A percentile compares a stretch with the other conserved stretches of the same genome.
phyloP scores from a whole-genome alignment of 2,329 filamentous ascomycete genomes.

The Fusarium lateritium region DNA sequence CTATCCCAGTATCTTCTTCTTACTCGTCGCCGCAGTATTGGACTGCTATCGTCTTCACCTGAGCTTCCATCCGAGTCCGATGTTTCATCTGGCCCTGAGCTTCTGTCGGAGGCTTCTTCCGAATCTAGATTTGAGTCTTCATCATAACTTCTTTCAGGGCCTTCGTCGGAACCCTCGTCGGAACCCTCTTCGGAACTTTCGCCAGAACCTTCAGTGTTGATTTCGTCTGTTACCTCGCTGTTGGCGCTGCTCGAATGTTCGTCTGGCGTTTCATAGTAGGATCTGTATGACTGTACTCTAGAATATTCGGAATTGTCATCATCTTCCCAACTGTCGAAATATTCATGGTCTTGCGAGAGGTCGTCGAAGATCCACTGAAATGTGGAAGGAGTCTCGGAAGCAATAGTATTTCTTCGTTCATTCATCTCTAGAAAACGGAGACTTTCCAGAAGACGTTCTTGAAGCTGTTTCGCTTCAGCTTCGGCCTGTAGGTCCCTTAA shows the following conservation, averaged over 20 bases:
- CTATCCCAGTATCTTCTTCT: neutral
- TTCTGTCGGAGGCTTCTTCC: neutral
- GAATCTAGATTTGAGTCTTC: neutral
- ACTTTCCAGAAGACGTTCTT: neutral
- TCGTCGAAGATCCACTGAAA: slow-evolving; percentile 3
- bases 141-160: neutral
- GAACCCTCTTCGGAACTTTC: too few relatives aligned
- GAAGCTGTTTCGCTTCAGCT: neutral
- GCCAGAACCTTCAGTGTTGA: too few relatives aligned
- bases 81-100: neutral
- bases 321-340: too few relatives aligned
- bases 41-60: neutral
- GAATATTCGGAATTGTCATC: too few relatives aligned
- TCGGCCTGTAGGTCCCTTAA: neutral
- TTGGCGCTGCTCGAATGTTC: neutral
- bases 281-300: neutral
- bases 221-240: neutral
- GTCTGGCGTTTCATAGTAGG: too few relatives aligned
- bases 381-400: neutral
- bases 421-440: slow-evolving; percentile 9
- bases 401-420: neutral
- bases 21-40: too few relatives aligned
- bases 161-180: too few relatives aligned
- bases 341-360: neutral
- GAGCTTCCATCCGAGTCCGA: neutral